Percentiles rank a stretch among this genome's conserved stretches.
Evolutionary conservation across 2,329 filamentous ascomycete genomes (phyloP).

Genomic region (Neonectria punicea): DNA sequence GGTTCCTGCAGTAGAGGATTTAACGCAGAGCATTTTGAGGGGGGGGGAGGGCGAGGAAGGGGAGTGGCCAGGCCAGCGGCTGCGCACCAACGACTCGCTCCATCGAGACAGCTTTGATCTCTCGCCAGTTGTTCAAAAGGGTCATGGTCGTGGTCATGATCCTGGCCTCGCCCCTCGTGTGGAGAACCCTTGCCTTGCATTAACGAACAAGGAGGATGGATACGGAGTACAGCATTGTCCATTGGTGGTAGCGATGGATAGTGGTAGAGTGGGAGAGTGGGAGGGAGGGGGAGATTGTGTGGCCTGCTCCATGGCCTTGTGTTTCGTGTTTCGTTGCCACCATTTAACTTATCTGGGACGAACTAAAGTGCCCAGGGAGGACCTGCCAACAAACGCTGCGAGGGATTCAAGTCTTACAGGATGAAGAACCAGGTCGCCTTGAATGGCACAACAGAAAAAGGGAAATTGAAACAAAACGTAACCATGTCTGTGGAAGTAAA

Average conservation of each 20-base stretch:
- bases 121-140: conserved; percentile 22
- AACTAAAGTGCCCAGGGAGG: conserved; percentile 16
- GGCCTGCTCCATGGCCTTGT: conserved; percentile 11
- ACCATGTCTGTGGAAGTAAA: background rate
- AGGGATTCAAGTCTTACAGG: background rate
- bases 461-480: background rate
- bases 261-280: background rate
- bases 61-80: too few species aligned
- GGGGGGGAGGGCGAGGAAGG: conserved; percentile 20
- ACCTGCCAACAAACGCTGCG: conserved; percentile 11
- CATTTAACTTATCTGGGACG: conserved; percentile 17
- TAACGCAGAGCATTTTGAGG: background rate
- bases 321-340: conserved; percentile 9
- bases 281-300: conserved; percentile 2
- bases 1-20: conserved; percentile 43
- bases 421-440: background rate
- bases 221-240: conserved; percentile 1
- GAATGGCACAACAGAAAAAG: background rate
- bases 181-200: conserved; percentile 25
- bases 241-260: conserved; percentile 5
- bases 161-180: conserved; percentile 5
- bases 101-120: background rate
- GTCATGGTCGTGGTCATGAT: background rate
- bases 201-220: conserved; percentile 17
- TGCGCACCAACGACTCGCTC: background rate